A percentile compares a stretch with the other conserved stretches of the same genome.
These are phyloP conservation scores for Penicillium sp. DNA, from an alignment of 2,329 filamentous ascomycete genomes.

Conservation along the genomic window DNA sequence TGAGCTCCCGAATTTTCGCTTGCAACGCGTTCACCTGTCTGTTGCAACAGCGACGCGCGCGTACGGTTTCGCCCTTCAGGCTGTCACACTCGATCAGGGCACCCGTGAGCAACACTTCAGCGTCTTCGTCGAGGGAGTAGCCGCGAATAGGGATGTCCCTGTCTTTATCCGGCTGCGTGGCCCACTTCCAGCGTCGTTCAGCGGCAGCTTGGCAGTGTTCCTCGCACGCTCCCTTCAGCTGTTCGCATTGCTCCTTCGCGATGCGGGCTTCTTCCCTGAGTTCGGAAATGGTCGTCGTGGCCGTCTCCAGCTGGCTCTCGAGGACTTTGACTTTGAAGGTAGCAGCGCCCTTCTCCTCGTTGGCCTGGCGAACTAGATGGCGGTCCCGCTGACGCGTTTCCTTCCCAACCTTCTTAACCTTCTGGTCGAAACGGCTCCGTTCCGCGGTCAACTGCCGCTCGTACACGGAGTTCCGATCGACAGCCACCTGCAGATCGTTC, in stretches of 20 bases:
- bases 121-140: background rate
- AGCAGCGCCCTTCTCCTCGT: background rate
- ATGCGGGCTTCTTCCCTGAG: background rate
- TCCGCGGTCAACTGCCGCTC: background rate
- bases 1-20: no score
- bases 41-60: no score
- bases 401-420: background rate
- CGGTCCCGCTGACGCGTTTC: background rate
- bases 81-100: background rate
- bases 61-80: no score
- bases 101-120: background rate
- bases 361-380: background rate
- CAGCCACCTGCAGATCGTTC: background rate
- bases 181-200: background rate
- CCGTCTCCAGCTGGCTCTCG: background rate
- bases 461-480: background rate
- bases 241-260: background rate
- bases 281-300: background rate
- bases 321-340: background rate
- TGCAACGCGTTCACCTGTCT: no score
- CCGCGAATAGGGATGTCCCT: background rate
- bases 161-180: background rate
- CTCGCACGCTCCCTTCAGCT: background rate
- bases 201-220: background rate
- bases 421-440: background rate